Percentiles rank a stretch among this genome's conserved stretches.
phyloP scores from a whole-genome alignment of 2,329 filamentous ascomycete species.

The Sclerotiophoma versabilis region DNA sequence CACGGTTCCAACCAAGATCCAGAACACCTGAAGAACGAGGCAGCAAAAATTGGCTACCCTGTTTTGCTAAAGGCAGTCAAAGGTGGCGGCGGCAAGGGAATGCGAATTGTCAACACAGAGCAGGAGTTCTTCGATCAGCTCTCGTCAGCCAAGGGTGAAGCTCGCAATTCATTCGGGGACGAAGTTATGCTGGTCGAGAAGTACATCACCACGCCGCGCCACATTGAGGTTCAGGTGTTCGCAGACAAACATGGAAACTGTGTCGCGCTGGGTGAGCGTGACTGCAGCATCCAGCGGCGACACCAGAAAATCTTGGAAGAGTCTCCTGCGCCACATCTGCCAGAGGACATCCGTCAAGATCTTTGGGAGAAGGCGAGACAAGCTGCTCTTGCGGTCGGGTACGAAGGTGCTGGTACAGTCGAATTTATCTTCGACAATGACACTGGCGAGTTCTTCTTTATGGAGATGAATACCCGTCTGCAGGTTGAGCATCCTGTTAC shows the following conservation, averaged over 20 bases:
- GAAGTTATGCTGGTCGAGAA: slow-evolving; percentile 73
- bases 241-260: slow-evolving; percentile 71
- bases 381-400: slow-evolving; percentile 68
- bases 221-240: slow-evolving; percentile 73
- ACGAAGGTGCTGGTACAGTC: slow-evolving; percentile 71
- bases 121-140: slow-evolving; percentile 68
- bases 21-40: slow-evolving; percentile 69
- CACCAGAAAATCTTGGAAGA: slow-evolving; percentile 74
- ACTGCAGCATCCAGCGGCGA: slow-evolving; percentile 70
- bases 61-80: slow-evolving; percentile 72
- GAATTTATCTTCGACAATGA: slow-evolving; percentile 76
- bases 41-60: slow-evolving; percentile 72
- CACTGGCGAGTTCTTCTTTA: slow-evolving; percentile 71
- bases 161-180: slow-evolving; percentile 69
- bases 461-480: slow-evolving; percentile 80
- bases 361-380: slow-evolving; percentile 70
- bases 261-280: slow-evolving; percentile 69
- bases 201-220: slow-evolving; percentile 70
- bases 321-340: slow-evolving; percentile 68
- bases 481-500: slow-evolving; percentile 98
- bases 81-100: slow-evolving; percentile 72
- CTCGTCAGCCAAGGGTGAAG: slow-evolving; percentile 69
- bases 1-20: slow-evolving; percentile 84
- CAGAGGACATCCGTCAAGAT: slow-evolving; percentile 66
- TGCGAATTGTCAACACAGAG: slow-evolving; percentile 67